These are phyloP conservation scores for Mycena olivaceomarginata DNA, from an alignment of 768 basidiomycete species.

Conservation along the genomic window DNA sequence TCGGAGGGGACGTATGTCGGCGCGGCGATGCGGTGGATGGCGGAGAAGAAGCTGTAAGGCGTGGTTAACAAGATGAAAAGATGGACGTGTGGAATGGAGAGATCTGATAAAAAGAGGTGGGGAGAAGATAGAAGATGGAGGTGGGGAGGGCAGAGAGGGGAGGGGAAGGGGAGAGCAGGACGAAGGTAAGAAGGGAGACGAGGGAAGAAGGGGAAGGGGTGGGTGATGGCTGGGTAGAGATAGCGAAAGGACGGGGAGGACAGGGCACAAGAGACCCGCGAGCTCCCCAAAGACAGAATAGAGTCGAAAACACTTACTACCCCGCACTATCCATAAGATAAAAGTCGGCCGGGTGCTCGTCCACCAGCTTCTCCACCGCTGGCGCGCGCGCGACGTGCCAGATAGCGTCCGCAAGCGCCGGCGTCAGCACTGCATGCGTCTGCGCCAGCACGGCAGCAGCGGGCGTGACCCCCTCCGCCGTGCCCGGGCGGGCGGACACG, in stretches of 20 bases:
- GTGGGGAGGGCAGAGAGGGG: too few relatives aligned
- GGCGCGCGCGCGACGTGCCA: slow-evolving; percentile 70
- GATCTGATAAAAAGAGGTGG: too few relatives aligned
- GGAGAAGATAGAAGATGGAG: too few relatives aligned
- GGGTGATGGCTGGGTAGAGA: too few relatives aligned
- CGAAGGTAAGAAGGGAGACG: too few relatives aligned
- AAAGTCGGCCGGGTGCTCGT: slow-evolving; percentile 71
- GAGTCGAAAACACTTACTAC: slow-evolving; percentile 46
- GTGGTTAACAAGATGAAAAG: not conserved
- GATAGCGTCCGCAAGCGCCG: slow-evolving; percentile 70
- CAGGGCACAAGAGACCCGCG: not conserved
- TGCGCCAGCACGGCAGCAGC: slow-evolving; percentile 56
- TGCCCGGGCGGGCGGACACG: slow-evolving; percentile 9
- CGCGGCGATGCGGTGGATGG: slow-evolving; percentile 87
- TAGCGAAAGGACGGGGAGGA: not conserved
- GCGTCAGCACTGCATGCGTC: slow-evolving; percentile 60
- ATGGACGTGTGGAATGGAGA: too few relatives aligned
- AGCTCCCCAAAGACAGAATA: not conserved
- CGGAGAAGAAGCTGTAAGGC: slow-evolving; percentile 83
- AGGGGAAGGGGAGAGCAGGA: too few relatives aligned
- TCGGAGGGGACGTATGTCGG: slow-evolving; percentile 89
- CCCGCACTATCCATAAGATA: slow-evolving; percentile 81
- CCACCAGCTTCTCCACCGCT: slow-evolving; percentile 54
- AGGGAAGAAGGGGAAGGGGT: not conserved
- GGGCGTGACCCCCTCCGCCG: slow-evolving; percentile 2